phyloP scores from a whole-genome alignment of 176 grass and related monocot species.

The Carex cristatella region DNA sequence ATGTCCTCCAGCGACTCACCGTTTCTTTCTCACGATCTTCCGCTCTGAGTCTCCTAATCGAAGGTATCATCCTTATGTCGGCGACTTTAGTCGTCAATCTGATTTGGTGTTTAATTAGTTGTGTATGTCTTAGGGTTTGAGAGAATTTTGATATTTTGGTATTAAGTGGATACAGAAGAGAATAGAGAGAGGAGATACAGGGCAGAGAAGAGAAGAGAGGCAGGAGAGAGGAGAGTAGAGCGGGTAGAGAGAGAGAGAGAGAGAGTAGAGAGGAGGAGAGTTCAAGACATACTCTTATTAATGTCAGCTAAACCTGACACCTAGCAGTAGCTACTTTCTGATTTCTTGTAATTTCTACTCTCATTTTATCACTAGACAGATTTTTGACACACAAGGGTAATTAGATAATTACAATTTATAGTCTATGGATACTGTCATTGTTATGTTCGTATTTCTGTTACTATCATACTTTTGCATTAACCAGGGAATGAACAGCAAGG shows the following conservation, averaged over 20 bases:
- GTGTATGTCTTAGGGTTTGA: no score
- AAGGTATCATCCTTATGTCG: not conserved
- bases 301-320: not conserved
- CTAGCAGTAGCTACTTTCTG: not conserved
- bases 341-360: not conserved
- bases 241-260: no score
- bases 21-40: not conserved
- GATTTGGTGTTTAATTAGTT: not conserved
- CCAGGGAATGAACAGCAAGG: constrained; percentile 20
- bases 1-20: not conserved
- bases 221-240: no score
- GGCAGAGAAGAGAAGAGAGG: no score
- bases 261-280: no score
- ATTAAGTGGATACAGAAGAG: no score
- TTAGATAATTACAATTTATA: not conserved
- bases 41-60: not conserved
- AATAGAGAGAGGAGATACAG: no score
- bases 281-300: not conserved
- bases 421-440: not conserved
- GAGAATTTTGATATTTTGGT: no score
- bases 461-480: not conserved
- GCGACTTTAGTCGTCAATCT: not conserved
- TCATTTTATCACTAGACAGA: not conserved
- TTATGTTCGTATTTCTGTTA: not conserved
- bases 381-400: not conserved